These are phyloP conservation scores for Hypoxylon sp. DNA, from an alignment of 2,329 filamentous ascomycete genomes.

Conservation along the genomic window DNA sequence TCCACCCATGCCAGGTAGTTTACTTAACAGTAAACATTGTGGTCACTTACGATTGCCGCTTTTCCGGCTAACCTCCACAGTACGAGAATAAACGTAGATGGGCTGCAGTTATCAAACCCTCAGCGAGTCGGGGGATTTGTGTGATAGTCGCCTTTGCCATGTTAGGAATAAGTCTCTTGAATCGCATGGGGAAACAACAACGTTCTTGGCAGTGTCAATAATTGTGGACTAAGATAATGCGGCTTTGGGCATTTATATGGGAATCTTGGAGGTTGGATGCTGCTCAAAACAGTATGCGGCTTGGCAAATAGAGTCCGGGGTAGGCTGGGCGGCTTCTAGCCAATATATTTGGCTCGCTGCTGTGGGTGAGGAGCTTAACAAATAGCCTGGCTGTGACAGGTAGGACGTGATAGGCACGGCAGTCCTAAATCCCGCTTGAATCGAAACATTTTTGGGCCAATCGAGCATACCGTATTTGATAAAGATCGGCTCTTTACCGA, in stretches of 20 bases:
- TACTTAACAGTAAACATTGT: constrained; percentile 17
- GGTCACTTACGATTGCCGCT: constrained; percentile 1
- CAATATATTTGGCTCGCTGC: constrained; percentile 8
- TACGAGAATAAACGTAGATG: constrained; percentile 11
- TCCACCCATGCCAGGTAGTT: constrained; percentile 24
- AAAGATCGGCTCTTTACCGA: constrained; percentile 30
- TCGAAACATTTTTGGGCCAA: constrained; percentile 42
- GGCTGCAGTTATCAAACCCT: constrained; percentile 12
- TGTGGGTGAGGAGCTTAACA: constrained; percentile 18
- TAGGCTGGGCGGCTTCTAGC: constrained; percentile 20
- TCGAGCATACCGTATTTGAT: constrained; percentile 34
- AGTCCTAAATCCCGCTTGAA: constrained; percentile 33
- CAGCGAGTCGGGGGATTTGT: constrained; percentile 35
- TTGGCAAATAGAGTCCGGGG: constrained; percentile 43
- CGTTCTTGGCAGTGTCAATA: constrained; percentile 43
- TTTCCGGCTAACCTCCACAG: constrained; percentile 17
- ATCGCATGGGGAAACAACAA: constrained; percentile 33
- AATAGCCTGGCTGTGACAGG: constrained; percentile 34
- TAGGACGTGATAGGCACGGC: constrained; percentile 42
- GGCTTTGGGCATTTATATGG: constrained; percentile 26
- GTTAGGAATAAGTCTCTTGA: constrained; percentile 30
- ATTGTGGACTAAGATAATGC: constrained; percentile 41
- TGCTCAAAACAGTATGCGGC: constrained; percentile 39
- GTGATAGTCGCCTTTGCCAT: constrained; percentile 33
- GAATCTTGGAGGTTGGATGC: constrained; percentile 25